phyloP scores from a whole-genome alignment of 208 protist genomes.

The Entamoeba moshkovskii region DNA sequence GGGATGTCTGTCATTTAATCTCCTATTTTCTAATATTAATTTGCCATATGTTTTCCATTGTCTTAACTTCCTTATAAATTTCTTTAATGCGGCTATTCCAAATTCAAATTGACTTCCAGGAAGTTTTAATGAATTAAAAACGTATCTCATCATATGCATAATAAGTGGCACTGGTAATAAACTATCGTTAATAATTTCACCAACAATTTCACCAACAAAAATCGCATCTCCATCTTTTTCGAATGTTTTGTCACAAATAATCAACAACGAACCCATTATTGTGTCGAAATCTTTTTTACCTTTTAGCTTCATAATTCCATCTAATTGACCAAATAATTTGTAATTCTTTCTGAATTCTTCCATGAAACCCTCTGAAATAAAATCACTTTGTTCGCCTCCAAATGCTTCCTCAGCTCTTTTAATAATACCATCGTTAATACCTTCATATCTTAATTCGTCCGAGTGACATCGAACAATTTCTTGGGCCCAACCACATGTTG shows the following conservation, averaged over 20 bases:
- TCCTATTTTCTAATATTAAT: background rate
- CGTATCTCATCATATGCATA: background rate
- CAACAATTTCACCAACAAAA: background rate
- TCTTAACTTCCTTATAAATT: background rate
- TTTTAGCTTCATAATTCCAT: background rate
- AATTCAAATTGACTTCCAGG: background rate
- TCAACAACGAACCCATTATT: background rate
- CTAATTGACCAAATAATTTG: background rate
- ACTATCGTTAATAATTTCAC: background rate
- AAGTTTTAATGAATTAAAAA: background rate
- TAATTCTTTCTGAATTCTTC: background rate
- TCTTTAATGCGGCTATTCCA: background rate
- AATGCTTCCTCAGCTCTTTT: background rate
- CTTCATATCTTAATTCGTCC: background rate
- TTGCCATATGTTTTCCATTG: background rate
- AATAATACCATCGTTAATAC: background rate
- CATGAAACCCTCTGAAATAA: background rate
- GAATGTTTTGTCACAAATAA: background rate
- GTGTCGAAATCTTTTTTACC: background rate
- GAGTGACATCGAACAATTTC: background rate
- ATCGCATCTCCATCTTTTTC: background rate
- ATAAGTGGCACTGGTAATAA: background rate
- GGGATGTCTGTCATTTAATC: background rate
- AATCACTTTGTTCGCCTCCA: background rate
- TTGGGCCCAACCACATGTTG: background rate